phyloP scores from a whole-genome alignment of 2,329 filamentous ascomycete genomes.

The Colletotrichum euphorbiae region DNA sequence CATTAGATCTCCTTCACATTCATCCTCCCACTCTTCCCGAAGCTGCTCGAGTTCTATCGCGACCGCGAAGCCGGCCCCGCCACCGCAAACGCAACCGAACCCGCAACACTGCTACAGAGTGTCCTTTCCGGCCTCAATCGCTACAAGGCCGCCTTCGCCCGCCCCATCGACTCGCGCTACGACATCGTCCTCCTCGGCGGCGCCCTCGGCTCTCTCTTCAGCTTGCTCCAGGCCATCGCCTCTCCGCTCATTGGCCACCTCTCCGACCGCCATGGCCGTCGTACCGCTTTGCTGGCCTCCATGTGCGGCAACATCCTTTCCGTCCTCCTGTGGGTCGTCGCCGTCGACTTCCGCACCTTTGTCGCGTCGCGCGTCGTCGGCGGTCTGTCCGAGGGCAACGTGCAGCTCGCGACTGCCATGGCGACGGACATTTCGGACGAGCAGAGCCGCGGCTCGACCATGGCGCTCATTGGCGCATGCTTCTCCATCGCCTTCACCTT shows the following conservation, averaged over 20 bases:
- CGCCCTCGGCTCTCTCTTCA: slow-evolving; percentile 93
- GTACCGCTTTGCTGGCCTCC: slow-evolving; percentile 87
- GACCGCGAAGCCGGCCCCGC: slow-evolving; percentile 74
- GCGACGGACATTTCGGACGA: slow-evolving; percentile 96
- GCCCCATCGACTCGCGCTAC: slow-evolving; percentile 94
- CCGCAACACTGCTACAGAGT: slow-evolving; percentile 77
- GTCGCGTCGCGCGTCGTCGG: slow-evolving; percentile 93
- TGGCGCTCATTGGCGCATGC: slow-evolving; percentile 96
- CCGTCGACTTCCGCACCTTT: slow-evolving; percentile 95
- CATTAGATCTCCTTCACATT: slow-evolving; percentile 95
- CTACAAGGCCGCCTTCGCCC: slow-evolving; percentile 93
- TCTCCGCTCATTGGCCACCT: slow-evolving; percentile 91
- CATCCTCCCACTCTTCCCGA: slow-evolving; percentile 95
- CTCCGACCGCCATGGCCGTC: slow-evolving; percentile 88
- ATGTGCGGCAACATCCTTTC: slow-evolving; percentile 95
- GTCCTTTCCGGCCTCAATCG: slow-evolving; percentile 87
- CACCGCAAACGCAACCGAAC: slow-evolving; percentile 55
- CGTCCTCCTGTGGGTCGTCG: slow-evolving; percentile 93
- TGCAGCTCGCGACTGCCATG: slow-evolving; percentile 95
- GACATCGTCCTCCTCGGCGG: slow-evolving; percentile 96
- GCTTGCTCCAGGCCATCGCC: slow-evolving; percentile 89
- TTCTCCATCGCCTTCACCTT: slow-evolving; percentile 98
- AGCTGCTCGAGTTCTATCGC: slow-evolving; percentile 95
- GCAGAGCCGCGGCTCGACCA: slow-evolving; percentile 84
- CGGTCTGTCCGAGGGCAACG: slow-evolving; percentile 94